A percentile compares a stretch with the other conserved stretches of the same genome.
phyloP scores from a whole-genome alignment of 805 yeast species.

The Kurtzmaniella fragi region DNA sequence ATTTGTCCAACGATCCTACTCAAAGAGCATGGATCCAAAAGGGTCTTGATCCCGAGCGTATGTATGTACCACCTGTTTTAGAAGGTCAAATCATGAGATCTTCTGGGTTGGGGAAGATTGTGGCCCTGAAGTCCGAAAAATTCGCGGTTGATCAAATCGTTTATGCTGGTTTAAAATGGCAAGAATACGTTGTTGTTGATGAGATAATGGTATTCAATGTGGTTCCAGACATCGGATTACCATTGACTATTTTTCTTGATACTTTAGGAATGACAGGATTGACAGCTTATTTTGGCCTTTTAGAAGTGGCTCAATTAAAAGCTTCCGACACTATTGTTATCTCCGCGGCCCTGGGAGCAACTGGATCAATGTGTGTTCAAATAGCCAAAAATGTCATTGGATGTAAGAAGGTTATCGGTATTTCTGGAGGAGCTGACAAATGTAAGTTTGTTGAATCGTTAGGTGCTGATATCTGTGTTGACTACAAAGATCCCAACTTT shows the following conservation, averaged over 20 bases:
- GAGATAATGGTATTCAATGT: conserved; percentile 21
- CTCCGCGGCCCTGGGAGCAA: conserved; percentile 72
- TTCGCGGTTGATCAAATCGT: conserved; percentile 43
- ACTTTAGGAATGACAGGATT: conserved; percentile 53
- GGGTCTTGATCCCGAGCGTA: conserved; percentile 21
- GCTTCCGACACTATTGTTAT: conserved; percentile 39
- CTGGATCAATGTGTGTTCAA: conserved; percentile 58
- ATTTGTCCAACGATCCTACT: conserved; percentile 57
- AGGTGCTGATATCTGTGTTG: conserved; percentile 50
- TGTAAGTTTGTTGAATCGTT: conserved; percentile 48
- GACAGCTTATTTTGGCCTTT: conserved; percentile 57
- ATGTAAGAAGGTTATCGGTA: conserved; percentile 54
- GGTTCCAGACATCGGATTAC: conserved; percentile 23
- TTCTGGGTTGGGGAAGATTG: conserved; percentile 44
- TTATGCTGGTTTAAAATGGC: conserved; percentile 40
- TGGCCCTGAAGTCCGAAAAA: conserved; percentile 39
- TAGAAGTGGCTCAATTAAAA: conserved; percentile 42
- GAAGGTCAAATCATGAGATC: conserved; percentile 43
- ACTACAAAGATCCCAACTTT: conserved; percentile 45
- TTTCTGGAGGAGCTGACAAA: conserved; percentile 58
- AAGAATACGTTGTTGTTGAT: conserved; percentile 37
- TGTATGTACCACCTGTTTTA: conserved; percentile 33
- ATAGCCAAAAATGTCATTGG: conserved; percentile 48
- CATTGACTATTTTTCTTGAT: conserved; percentile 42
- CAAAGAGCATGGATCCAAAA: conserved; percentile 54